Evolutionary conservation across 805 yeast species (phyloP).

Genomic region (Wickerhamiella azyma): DNA sequence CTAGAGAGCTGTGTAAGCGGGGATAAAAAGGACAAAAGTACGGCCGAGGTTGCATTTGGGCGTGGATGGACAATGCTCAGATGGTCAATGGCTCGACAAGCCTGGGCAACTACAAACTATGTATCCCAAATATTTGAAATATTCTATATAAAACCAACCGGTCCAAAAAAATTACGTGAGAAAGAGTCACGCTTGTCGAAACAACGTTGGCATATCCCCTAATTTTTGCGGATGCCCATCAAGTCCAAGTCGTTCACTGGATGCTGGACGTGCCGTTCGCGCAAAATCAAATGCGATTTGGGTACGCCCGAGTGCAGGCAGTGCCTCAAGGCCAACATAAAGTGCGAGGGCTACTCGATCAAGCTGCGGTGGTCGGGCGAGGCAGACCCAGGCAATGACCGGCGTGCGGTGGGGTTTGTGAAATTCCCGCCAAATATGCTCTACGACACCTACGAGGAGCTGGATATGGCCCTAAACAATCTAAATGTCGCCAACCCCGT

Average conservation of each 20-base stretch:
- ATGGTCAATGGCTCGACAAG: too few relatives aligned
- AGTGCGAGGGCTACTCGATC: constrained; percentile 74
- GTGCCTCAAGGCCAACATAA: constrained; percentile 51
- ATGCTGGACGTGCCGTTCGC: constrained; percentile 71
- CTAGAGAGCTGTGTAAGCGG: background rate
- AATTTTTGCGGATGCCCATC: constrained; percentile 19
- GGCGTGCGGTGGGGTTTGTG: constrained; percentile 56
- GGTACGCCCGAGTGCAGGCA: constrained; percentile 55
- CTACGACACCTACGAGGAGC: constrained; percentile 65
- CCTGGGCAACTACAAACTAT: too few relatives aligned
- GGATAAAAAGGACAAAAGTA: background rate
- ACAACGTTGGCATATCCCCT: too few relatives aligned
- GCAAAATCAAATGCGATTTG: constrained; percentile 73
- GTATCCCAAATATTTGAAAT: too few relatives aligned
- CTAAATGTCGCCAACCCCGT: constrained; percentile 37
- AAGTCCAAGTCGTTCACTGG: constrained; percentile 70
- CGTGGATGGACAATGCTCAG: too few relatives aligned
- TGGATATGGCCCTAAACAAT: constrained; percentile 53
- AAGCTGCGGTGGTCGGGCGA: constrained; percentile 57
- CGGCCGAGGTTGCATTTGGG: background rate
- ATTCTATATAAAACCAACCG: background rate
- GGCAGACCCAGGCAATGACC: constrained; percentile 14
- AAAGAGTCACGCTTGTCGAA: background rate
- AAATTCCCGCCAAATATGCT: constrained; percentile 44
- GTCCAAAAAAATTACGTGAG: background rate